These are phyloP conservation scores for Caryopteris hybrid DNA, from an alignment of 305 asterid species.

Conservation along the genomic window DNA sequence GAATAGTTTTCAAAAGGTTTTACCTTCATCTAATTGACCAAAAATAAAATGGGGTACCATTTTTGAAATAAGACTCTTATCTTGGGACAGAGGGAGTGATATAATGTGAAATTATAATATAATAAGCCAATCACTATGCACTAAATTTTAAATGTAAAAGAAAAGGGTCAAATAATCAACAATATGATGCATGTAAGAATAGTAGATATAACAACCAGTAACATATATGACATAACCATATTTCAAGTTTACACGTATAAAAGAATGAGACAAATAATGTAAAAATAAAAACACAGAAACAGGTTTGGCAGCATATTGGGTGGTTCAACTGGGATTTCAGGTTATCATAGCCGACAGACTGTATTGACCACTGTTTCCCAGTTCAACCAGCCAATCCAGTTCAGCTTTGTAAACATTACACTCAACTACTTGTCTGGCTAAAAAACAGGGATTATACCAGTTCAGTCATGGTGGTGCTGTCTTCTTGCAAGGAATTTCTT, in stretches of 20 bases:
- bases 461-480: slow-evolving; percentile 50
- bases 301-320: background rate
- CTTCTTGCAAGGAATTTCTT: slow-evolving; percentile 68
- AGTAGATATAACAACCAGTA: background rate
- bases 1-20: too few relatives aligned
- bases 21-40: too few relatives aligned
- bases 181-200: background rate
- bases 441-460: slow-evolving; percentile 42
- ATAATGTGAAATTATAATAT: background rate
- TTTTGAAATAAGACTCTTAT: too few relatives aligned
- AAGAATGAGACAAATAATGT: background rate
- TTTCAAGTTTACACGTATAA: background rate
- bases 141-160: background rate
- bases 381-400: background rate
- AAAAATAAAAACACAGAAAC: background rate
- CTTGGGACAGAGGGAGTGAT: background rate
- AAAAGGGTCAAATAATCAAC: background rate
- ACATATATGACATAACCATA: background rate
- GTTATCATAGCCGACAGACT: background rate
- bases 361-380: background rate
- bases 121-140: background rate
- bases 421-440: slow-evolving; percentile 1
- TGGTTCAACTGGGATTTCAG: background rate
- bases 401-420: background rate
- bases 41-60: too few relatives aligned